Percentiles rank a stretch among this genome's conserved stretches.
Conservation (phyloP, 2,329 filamentous ascomycete species). For the Neoscytalidium dimidiatum region DNA sequence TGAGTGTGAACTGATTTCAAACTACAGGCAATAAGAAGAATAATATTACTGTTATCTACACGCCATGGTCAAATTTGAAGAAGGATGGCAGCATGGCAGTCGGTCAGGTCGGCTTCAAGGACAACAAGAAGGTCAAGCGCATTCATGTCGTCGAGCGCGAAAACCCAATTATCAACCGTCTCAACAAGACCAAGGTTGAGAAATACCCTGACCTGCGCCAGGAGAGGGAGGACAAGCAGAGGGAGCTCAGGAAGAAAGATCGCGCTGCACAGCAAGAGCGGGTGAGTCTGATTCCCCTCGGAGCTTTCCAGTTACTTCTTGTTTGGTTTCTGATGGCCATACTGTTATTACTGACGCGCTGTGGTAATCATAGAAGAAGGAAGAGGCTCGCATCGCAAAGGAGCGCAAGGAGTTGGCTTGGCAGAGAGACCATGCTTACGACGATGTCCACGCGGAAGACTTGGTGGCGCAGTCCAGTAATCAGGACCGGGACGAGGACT, state of each 20-base stretch:
- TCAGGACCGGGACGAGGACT: conserved; percentile 75
- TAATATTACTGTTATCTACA: conserved; percentile 95
- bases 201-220: conserved; percentile 79
- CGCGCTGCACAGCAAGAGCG: conserved; percentile 62
- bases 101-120: conserved; percentile 93
- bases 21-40: conserved; percentile 91
- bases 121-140: conserved; percentile 80
- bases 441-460: conserved; percentile 85
- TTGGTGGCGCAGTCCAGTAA: conserved; percentile 78
- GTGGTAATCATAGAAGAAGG: conserved; percentile 62
- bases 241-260: conserved; percentile 72
- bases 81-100: conserved; percentile 96
- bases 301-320: neutral
- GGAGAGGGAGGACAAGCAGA: conserved; percentile 77
- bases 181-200: conserved; percentile 95
- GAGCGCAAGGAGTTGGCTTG: conserved; percentile 88
- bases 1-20: neutral
- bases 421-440: conserved; percentile 97
- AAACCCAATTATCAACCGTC: conserved; percentile 91
- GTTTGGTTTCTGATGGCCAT: neutral
- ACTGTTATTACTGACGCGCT: neutral
- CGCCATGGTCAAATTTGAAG: conserved; percentile 92
- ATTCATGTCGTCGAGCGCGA: conserved; percentile 78
- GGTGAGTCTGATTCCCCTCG: conserved; percentile 47
- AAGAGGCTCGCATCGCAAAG: conserved; percentile 71